Evolutionary conservation across 2,329 filamentous ascomycete genomes (phyloP).

Genomic region (Monilinia fructicola): DNA sequence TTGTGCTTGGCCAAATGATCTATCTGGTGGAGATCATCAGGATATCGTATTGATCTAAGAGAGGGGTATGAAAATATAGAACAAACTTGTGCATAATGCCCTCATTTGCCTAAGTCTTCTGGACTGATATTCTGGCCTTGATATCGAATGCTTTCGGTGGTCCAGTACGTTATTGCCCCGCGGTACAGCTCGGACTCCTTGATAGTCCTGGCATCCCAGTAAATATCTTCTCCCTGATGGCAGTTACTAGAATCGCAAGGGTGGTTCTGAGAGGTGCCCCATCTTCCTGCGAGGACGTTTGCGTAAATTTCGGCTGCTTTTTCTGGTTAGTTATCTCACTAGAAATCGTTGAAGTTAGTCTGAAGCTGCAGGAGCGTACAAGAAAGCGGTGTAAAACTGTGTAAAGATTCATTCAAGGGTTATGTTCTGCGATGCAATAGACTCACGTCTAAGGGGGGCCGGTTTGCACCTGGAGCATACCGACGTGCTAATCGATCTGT

Average conservation of each 20-base stretch:
- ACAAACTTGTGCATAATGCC: not conserved
- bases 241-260: not conserved
- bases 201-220: not conserved
- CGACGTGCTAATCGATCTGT: not conserved
- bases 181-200: not conserved
- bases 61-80: not conserved
- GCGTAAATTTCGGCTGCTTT: not conserved
- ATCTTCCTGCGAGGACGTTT: not conserved
- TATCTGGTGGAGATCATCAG: not conserved
- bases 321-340: not conserved
- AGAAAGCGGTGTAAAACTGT: too few relatives aligned
- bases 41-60: not conserved
- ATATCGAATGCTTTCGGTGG: not conserved
- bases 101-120: not conserved
- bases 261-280: not conserved
- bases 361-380: not conserved
- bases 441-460: not conserved
- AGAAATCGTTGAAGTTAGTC: not conserved
- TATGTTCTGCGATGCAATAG: not conserved
- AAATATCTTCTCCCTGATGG: not conserved
- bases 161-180: not conserved
- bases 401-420: not conserved
- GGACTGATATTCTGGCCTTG: not conserved
- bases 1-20: conserved; percentile 5
- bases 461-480: too few relatives aligned